Conservation (phyloP, 2,329 filamentous ascomycete genomes). For the Chaetomium globosum region DNA sequence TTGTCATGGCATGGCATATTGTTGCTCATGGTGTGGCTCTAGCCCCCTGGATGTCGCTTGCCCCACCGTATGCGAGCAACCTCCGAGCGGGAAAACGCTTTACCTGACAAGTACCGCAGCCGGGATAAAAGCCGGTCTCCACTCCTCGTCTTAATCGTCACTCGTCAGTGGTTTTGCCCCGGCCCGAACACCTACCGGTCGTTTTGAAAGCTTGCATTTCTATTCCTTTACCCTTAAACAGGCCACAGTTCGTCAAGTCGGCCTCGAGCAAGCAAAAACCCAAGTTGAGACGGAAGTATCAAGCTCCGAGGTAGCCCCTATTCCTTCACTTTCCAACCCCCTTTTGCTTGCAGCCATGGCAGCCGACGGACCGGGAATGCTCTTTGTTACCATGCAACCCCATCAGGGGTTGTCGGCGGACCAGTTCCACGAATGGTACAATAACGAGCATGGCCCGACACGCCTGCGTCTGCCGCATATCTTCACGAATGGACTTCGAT, state of each 20-base stretch:
- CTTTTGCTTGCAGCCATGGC: slow-evolving; percentile 10
- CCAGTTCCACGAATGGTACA: slow-evolving; percentile 91
- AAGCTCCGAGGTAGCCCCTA: neutral
- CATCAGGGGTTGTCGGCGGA: slow-evolving; percentile 63
- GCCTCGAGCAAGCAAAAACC: neutral
- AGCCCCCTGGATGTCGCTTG: neutral
- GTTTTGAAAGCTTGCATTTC: neutral
- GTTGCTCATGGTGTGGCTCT: neutral
- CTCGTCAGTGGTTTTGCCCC: neutral
- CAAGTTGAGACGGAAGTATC: neutral
- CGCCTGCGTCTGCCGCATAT: slow-evolving; percentile 76
- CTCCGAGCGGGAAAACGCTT: slow-evolving; percentile 31
- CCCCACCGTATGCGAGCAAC: neutral
- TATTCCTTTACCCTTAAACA: neutral
- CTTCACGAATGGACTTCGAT: slow-evolving; percentile 76
- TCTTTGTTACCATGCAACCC: slow-evolving; percentile 87
- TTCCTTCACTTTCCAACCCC: neutral
- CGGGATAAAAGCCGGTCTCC: slow-evolving; percentile 33
- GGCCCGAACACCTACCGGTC: neutral
- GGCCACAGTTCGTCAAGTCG: neutral
- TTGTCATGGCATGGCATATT: neutral
- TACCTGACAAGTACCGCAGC: slow-evolving; percentile 27
- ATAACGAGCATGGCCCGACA: slow-evolving; percentile 86
- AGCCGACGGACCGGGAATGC: slow-evolving; percentile 56
- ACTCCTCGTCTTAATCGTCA: slow-evolving; percentile 19